Percentiles rank a stretch among this genome's conserved stretches.
Conservation (phyloP, 257 asterid species). For the Thymus quinquecostatus region DNA sequence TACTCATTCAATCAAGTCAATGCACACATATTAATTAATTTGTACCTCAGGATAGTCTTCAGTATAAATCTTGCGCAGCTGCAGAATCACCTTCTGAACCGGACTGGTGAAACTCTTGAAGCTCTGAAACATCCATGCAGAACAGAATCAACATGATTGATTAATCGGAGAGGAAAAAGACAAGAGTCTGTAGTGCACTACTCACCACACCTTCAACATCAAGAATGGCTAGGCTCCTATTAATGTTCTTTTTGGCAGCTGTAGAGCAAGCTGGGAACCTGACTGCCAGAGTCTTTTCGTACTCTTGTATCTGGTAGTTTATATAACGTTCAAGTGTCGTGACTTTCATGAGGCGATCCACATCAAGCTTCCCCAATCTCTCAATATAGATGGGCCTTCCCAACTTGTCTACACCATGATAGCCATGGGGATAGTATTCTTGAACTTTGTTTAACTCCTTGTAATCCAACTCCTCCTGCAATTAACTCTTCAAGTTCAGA, state of each 20-base stretch:
- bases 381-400: conserved; percentile 66
- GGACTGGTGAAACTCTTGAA: conserved; percentile 52
- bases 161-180: background rate
- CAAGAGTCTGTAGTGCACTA: background rate
- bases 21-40: background rate
- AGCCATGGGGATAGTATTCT: conserved; percentile 61
- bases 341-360: conserved; percentile 48
- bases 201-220: conserved; percentile 73
- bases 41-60: conserved; percentile 55
- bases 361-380: conserved; percentile 53
- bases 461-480: conserved; percentile 47
- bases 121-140: conserved; percentile 35
- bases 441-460: conserved; percentile 45
- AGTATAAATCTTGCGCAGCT: conserved; percentile 53
- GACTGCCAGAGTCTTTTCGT: conserved; percentile 49
- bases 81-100: conserved; percentile 53
- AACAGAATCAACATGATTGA: background rate
- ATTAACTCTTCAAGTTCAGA: too few relatives aligned
- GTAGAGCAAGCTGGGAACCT: conserved; percentile 64
- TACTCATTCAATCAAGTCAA: background rate
- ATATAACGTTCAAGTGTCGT: conserved; percentile 55
- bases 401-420: conserved; percentile 57
- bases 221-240: conserved; percentile 49
- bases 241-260: conserved; percentile 50
- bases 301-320: conserved; percentile 53